Conservation (phyloP, 192 early-diverging fungal species). For the Chytriomyces hyalinus region DNA sequence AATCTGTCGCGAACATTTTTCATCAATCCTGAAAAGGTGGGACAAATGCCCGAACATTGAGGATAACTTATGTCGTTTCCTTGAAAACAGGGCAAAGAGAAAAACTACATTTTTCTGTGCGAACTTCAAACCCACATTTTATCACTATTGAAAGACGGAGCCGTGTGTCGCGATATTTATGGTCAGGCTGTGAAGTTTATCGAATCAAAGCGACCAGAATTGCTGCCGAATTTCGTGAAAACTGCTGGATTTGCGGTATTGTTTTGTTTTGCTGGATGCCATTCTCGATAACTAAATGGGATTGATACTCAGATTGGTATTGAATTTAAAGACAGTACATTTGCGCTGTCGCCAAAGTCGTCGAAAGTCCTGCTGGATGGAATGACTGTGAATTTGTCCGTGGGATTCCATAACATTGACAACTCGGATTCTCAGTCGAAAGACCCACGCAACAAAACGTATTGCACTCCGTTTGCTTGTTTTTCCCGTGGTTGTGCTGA, state of each 20-base stretch:
- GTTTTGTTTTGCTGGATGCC: slow-evolving; percentile 15
- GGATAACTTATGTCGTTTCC: background rate
- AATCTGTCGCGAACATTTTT: slow-evolving; percentile 92
- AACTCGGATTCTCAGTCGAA: slow-evolving; percentile 66
- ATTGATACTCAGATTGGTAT: slow-evolving; percentile 75
- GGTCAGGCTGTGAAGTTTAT: slow-evolving; percentile 71
- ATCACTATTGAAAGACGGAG: slow-evolving; percentile 72
- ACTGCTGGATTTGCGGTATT: slow-evolving; percentile 81
- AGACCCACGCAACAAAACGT: slow-evolving; percentile 75
- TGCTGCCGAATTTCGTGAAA: slow-evolving; percentile 85
- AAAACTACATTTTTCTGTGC: slow-evolving; percentile 90
- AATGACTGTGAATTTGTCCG: slow-evolving; percentile 83
- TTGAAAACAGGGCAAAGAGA: slow-evolving; percentile 72
- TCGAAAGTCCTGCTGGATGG: slow-evolving; percentile 68
- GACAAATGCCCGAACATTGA: slow-evolving; percentile 13
- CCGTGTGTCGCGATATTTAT: slow-evolving; percentile 79
- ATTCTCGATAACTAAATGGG: background rate
- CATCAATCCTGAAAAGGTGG: slow-evolving; percentile 84
- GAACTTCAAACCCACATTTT: slow-evolving; percentile 82
- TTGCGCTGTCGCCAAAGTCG: slow-evolving; percentile 77
- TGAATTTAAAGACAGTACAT: slow-evolving; percentile 88
- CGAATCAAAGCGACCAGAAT: slow-evolving; percentile 78
- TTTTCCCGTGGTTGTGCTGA: background rate
- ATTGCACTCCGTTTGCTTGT: slow-evolving; percentile 11
- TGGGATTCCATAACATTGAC: slow-evolving; percentile 86